Evolutionary conservation across 2,329 filamentous ascomycete species (phyloP), one percentile per base, ranked within the genome.

Genomic region (Clarireedia hainanense): DNA sequence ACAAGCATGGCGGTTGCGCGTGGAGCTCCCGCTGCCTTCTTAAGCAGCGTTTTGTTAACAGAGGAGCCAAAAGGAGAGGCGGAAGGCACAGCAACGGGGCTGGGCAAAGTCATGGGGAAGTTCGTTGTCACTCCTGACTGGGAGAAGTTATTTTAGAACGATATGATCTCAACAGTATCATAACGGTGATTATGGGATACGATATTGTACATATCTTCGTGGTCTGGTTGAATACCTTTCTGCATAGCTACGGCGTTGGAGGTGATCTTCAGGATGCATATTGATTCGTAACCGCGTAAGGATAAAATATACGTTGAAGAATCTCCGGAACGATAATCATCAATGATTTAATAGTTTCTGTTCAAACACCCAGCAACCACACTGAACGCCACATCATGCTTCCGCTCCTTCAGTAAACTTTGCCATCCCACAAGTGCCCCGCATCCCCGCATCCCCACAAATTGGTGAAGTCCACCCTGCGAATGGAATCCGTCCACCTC

Each of bases 31-130:
- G 75, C 77, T 26, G 75, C 76, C 60, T 85, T 84, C 64, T 62
- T 83, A 58, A 82, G 78, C 10, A 80, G 78, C 40, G 80, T 80
- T 2, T 77, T 83, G 50, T 75, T 86, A 52, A 73, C 84, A 62
- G 61, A 45, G 69, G 60, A 26, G 51, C 58, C 36, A n/a, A 57
- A 17, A 57, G 61, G 37, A 53, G 62, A 43, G 55, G 72, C 27
- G 7, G 63, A 74, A 42, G 81, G 80, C 17, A 74, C 74, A 48
- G 79, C 79, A 30, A 77, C 79, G 56, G 80, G 80, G 47, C 83
- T 86, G 80, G 83, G 83, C 49, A 77, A 79, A 64, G 76, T 86
- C 57, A 78, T 80, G 73, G 81, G 80, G 50, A 79, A 80, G 58
- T 85, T 85, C 67, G 76, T 81, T 17, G 71, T 83, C 17, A 80